phyloP scores from a whole-genome alignment of 2,329 filamentous ascomycete species.

The Ophiostoma sp. region DNA sequence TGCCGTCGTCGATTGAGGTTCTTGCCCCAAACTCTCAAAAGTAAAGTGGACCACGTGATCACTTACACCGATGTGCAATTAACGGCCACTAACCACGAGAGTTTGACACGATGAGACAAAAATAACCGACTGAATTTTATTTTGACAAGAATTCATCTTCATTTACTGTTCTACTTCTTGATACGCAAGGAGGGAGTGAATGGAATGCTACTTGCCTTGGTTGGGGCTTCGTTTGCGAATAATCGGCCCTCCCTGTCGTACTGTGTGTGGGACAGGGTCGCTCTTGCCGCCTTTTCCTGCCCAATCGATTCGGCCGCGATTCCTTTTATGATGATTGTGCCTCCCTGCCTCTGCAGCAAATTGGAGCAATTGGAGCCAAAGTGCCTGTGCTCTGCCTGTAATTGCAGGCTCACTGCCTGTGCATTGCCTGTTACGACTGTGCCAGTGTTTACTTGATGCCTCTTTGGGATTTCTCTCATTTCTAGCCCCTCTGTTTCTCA shows the following conservation, averaged over 20 bases:
- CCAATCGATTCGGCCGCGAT: not conserved
- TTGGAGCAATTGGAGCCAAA: not conserved
- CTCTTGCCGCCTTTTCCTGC: not conserved
- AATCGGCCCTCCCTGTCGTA: not conserved
- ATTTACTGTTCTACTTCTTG: not conserved
- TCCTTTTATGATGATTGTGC: slow-evolving; percentile 1
- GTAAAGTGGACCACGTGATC: not conserved
- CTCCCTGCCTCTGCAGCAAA: not conserved
- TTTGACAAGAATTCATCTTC: not conserved
- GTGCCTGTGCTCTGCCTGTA: not conserved
- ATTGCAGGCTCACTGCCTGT: not conserved
- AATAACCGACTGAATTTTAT: not conserved
- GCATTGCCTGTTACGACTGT: not conserved
- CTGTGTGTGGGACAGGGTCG: slow-evolving; percentile 9
- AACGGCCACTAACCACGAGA: not conserved
- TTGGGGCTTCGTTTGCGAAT: not conserved
- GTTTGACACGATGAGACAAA: not conserved
- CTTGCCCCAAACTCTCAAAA: not conserved
- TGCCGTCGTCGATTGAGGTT: not conserved
- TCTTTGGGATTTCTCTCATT: not conserved
- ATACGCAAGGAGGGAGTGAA: not conserved
- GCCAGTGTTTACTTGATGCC: not conserved
- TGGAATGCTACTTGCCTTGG: slow-evolving; percentile 2
- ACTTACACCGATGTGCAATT: not conserved
- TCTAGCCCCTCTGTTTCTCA: not conserved